phyloP scores from a whole-genome alignment of 1,284 basidiomycete species.

The Pisolithus thermaeus region DNA sequence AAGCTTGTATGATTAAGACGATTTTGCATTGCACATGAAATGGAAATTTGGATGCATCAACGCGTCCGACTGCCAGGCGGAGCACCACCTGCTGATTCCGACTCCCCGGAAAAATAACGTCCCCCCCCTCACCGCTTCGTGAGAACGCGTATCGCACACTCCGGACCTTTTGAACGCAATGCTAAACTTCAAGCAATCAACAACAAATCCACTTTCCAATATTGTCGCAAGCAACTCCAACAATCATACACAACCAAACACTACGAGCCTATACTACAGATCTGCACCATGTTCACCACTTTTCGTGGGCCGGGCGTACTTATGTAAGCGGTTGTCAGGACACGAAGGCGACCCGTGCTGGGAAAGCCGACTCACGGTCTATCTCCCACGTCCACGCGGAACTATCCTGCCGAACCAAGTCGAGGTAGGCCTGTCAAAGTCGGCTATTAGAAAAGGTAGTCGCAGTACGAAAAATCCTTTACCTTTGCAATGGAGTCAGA shows the following conservation, averaged over 20 bases:
- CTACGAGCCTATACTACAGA: neutral
- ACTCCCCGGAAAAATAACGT: too few species aligned
- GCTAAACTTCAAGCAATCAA: too few species aligned
- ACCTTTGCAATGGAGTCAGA: conserved; percentile 63
- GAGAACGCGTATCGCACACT: too few species aligned
- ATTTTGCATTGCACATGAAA: too few species aligned
- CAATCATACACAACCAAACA: neutral
- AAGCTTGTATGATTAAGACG: too few species aligned
- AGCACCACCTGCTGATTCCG: too few species aligned
- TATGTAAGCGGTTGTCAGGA: neutral
- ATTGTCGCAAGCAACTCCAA: neutral
- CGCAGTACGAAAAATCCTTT: neutral
- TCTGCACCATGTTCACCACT: conserved; percentile 22
- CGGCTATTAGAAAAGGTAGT: conserved; percentile 10
- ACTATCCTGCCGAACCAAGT: conserved; percentile 51
- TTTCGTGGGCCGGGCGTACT: conserved; percentile 43
- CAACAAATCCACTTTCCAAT: too few species aligned
- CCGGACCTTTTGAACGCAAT: too few species aligned
- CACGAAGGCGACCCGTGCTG: neutral
- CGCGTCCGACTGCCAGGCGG: too few species aligned
- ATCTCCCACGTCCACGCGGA: conserved; percentile 69
- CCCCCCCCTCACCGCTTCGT: too few species aligned
- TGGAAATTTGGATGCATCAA: too few species aligned
- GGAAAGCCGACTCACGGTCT: conserved; percentile 41
- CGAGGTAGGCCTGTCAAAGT: conserved; percentile 41